phyloP scores from a whole-genome alignment of 108 stramenopile species.

The Skeletonema tropicum region DNA sequence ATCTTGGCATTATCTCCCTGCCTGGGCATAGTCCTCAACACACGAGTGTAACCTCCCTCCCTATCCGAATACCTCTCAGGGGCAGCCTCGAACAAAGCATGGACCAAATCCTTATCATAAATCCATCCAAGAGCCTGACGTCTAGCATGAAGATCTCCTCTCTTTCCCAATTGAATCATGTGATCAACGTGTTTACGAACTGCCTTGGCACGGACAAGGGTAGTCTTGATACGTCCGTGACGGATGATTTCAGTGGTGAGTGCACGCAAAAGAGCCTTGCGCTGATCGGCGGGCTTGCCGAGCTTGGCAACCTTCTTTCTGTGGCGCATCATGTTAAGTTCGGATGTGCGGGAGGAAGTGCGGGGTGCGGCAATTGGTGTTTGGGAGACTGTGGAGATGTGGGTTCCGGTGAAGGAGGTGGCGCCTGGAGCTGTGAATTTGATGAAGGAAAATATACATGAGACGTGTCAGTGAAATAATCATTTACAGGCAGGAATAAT shows the following conservation, averaged over 20 bases:
- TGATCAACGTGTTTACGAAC: constrained; percentile 96
- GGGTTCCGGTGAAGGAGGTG: constrained; percentile 44
- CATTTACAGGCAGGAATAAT: background rate
- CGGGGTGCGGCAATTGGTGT: constrained; percentile 21
- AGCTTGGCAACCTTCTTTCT: constrained; percentile 84
- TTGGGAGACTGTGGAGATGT: constrained; percentile 22
- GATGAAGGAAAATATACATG: constrained; percentile 2
- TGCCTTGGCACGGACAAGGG: constrained; percentile 89
- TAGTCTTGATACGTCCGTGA: constrained; percentile 98
- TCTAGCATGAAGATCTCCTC: constrained; percentile 93
- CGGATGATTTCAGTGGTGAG: constrained; percentile 97
- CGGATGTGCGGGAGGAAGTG: constrained; percentile 28
- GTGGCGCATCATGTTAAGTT: constrained; percentile 78
- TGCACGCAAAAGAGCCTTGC: constrained; percentile 95
- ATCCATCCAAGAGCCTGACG: constrained; percentile 95
- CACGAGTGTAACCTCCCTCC: constrained; percentile 93
- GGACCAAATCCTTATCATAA: constrained; percentile 97
- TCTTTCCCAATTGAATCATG: constrained; percentile 94
- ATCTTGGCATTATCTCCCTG: constrained; percentile 97
- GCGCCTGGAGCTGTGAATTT: constrained; percentile 27
- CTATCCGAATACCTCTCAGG: constrained; percentile 90
- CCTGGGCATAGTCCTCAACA: constrained; percentile 91
- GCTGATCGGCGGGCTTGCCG: constrained; percentile 94
- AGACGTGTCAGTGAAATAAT: constrained; percentile 3
- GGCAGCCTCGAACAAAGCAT: constrained; percentile 94